Percentiles rank a stretch among this genome's conserved stretches.
These are phyloP conservation scores for Paramyrothecium roridum DNA, from an alignment of 2,329 filamentous ascomycete genomes.

Conservation along the genomic window DNA sequence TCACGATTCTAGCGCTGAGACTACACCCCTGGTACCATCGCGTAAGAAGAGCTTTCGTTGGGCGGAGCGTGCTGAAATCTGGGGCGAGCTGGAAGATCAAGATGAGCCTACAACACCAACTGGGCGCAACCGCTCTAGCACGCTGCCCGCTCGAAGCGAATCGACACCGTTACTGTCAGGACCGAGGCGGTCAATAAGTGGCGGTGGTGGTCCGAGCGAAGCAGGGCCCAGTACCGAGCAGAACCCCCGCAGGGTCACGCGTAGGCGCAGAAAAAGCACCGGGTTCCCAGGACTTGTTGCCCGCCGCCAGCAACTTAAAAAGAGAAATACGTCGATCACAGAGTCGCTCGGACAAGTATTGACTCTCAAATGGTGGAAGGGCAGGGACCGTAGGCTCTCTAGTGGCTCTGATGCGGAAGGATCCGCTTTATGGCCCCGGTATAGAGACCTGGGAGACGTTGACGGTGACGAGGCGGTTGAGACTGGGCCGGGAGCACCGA, in stretches of 20 bases:
- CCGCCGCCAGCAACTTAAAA: conserved; percentile 35
- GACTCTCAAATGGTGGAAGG: conserved; percentile 53
- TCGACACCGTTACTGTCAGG: conserved; percentile 34
- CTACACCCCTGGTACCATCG: conserved; percentile 32
- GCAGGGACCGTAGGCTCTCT: background rate
- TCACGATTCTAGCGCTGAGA: conserved; percentile 29
- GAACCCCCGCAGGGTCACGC: conserved; percentile 26
- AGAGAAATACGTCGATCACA: conserved; percentile 39
- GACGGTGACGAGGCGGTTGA: background rate
- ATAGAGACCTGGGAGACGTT: conserved; percentile 8
- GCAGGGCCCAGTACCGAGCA: conserved; percentile 25
- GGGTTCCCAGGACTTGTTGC: conserved; percentile 61
- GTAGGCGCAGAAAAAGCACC: conserved; percentile 54
- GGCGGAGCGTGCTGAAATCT: conserved; percentile 75
- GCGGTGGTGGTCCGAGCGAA: conserved; percentile 20
- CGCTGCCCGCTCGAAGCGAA: conserved; percentile 40
- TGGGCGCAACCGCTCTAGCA: conserved; percentile 44
- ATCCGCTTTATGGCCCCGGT: background rate
- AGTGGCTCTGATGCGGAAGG: conserved; percentile 4
- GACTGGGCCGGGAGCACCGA: conserved; percentile 4
- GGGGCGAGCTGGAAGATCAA: conserved; percentile 82
- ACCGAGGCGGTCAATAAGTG: conserved; percentile 27
- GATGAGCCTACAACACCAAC: conserved; percentile 40
- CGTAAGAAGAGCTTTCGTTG: conserved; percentile 51
- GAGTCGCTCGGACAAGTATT: conserved; percentile 50